Conservation (phyloP, 202 grass and related monocot species). For the Bolboschoenoplectus hybrid region DNA sequence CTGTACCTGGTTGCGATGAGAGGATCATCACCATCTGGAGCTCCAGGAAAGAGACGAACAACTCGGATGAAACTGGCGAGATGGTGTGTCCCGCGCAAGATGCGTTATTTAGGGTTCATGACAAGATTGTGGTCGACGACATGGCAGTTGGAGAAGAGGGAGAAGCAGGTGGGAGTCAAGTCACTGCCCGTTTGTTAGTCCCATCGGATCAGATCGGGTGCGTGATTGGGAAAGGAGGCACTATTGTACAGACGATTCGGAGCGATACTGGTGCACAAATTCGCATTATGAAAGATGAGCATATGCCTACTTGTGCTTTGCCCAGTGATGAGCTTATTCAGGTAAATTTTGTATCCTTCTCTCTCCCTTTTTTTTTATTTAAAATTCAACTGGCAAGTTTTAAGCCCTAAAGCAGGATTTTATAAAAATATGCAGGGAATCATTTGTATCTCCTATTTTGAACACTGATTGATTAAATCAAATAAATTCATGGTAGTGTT, state of each 20-base stretch:
- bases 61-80: constrained; percentile 60
- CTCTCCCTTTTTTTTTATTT: constrained; percentile 9
- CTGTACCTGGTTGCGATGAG: constrained; percentile 79
- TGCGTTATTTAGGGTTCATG: constrained; percentile 95
- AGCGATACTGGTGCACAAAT: constrained; percentile 88
- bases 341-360: constrained; percentile 43
- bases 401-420: not conserved
- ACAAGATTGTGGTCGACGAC: constrained; percentile 72
- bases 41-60: constrained; percentile 78
- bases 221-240: constrained; percentile 95
- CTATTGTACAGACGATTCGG: constrained; percentile 84
- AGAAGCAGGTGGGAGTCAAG: constrained; percentile 60
- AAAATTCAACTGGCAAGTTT: constrained; percentile 23
- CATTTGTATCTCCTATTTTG: not conserved
- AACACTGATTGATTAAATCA: not conserved
- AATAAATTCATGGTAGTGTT: not conserved
- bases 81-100: constrained; percentile 86
- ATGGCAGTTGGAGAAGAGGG: constrained; percentile 54
- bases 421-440: not conserved
- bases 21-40: constrained; percentile 92
- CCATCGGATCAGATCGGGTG: constrained; percentile 99
- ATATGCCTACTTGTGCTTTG: constrained; percentile 87
- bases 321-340: constrained; percentile 91
- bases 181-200: constrained; percentile 73
- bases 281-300: constrained; percentile 87